Base-by-base conservation (phyloP, 257 asterid genomes). In the Nicotiana undulata region DNA sequence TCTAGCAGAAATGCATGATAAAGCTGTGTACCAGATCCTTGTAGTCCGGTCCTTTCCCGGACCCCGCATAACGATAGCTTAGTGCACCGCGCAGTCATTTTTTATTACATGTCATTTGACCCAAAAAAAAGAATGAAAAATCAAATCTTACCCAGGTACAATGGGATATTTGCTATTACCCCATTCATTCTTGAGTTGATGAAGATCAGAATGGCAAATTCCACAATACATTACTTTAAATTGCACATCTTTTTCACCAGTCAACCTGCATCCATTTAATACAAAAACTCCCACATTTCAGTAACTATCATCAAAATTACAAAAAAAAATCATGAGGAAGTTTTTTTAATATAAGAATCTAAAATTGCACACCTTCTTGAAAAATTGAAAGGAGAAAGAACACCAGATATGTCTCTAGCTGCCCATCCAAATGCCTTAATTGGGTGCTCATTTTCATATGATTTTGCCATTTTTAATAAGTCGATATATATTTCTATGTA, bases 171-270 rank as follows among this genome's bases (percentile, higher is more conserved):
- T 80, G 4, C 88, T 81, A 63, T 66, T 5, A 6, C 92, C 89
- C 90, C 92, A 89, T 46, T 89, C 92, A 49, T 87, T 87, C 86
- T 86, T 89, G 65, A 77, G 46, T 83, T 75, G 75, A 76, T 89
- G 90, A 79, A 89, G 90, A 84, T 89, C 92, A 3, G 92, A 84
- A 26, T 89, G 92, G 78, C 92, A 89, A 53, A 89, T 74, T n/a
- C 92, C 92, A 60, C 89, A 89, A 28, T 87, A 89, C 56, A 87
- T 55, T 53, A 89, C 90, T 63, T 86, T 87, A 86, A 89, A 89
- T 77, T 85, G 90, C 76, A 89, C 89, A 81, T 89, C 90, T 9
- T 46, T 66, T 77, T 85, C 89, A 7, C 92, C 89, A 0, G 88
- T 86, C 1, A 78, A 83, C 64, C 92, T 89, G 81, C 81, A 76